Evolutionary conservation across 1,284 basidiomycete species (phyloP), one percentile per base, ranked within the genome.

Genomic region (Microbotryum intermedium): DNA sequence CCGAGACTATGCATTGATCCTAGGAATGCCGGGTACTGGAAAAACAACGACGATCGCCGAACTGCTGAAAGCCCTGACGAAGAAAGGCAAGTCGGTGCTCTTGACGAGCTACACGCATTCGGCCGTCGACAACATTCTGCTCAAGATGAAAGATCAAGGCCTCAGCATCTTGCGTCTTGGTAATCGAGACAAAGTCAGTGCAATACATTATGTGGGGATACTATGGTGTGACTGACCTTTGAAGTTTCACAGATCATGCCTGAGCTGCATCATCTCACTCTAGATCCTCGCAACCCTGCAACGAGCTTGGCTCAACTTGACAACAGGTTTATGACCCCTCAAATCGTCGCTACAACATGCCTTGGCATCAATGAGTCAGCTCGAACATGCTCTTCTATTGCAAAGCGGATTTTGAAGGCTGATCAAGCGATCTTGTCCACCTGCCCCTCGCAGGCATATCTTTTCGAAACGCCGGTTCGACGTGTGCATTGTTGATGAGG

Each of bases 21-120:
- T 97, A 6, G 95, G 94, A 26, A 97, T 98, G 95, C 94, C 94
- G 2, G 94, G 94, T 0, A 97, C 95, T 3, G 94, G 94, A 10
- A 99, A 99, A 77, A 97, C 94, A 42, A 95, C 92, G 0, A 88
- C 94, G 5, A 87, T 97, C 57, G 89, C 89, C 0, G 85, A 90
- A 46, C 81, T 97, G 47, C 92, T 98, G 72, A 82, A 83, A 68
- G 80, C 82, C 26, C 77, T 98, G 6, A 89, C 90, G 1, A 79
- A 77, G 46, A 78, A 83, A 73, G 90, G 90, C 5, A 92, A 97
- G 77, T 88, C 82, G 0, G 88, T 98, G 6, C 75, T 98, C 25
- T 75, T 98, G 58, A 88, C 89, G 2, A 90, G 88, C 50, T 95
- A 97, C 73, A 98, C 94, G 2, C 95, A 98, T 77, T 95, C 91